Conservation (phyloP, 1,284 basidiomycete species). For the Vanrija sp. region DNA sequence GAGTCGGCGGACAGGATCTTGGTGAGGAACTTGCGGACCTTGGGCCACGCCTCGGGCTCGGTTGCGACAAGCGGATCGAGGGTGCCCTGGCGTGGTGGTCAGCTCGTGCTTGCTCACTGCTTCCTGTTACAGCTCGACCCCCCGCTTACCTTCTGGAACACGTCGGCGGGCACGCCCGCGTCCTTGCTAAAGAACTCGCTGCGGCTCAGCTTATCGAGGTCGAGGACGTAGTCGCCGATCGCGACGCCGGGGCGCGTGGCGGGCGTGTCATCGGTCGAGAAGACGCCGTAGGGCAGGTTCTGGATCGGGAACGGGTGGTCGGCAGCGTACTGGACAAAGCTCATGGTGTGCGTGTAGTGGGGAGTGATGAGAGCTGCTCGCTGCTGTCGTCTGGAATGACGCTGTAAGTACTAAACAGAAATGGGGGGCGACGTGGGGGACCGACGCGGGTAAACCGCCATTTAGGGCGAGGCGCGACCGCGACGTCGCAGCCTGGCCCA, state of each 20-base stretch:
- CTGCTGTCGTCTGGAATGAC: no score
- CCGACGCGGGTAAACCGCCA: no score
- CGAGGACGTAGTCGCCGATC: constrained; percentile 18
- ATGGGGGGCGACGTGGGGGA: neutral
- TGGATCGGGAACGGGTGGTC: constrained; percentile 19
- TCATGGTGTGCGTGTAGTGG: neutral
- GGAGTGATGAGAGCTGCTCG: neutral
- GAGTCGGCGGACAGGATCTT: constrained; percentile 8
- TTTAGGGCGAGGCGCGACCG: no score
- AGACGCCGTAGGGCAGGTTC: constrained; percentile 19
- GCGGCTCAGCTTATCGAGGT: constrained; percentile 14
- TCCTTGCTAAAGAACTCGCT: neutral
- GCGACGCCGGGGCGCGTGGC: constrained; percentile 16
- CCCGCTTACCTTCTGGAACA: constrained; percentile 14
- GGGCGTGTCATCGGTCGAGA: constrained; percentile 6
- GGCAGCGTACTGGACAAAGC: constrained; percentile 10
- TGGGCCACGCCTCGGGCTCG: constrained; percentile 12
- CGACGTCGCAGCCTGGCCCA: no score
- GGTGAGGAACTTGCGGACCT: constrained; percentile 13
- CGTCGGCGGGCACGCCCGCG: constrained; percentile 7
- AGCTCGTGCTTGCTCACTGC: no score
- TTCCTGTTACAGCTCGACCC: no score
- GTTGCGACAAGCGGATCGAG: constrained; percentile 12
- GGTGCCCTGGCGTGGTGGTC: constrained; percentile 1
- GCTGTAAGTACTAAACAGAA: no score